Evolutionary conservation across 2,329 filamentous ascomycete genomes (phyloP), one percentile per base, ranked within the genome.

Genomic region (Fusarium floridanum): DNA sequence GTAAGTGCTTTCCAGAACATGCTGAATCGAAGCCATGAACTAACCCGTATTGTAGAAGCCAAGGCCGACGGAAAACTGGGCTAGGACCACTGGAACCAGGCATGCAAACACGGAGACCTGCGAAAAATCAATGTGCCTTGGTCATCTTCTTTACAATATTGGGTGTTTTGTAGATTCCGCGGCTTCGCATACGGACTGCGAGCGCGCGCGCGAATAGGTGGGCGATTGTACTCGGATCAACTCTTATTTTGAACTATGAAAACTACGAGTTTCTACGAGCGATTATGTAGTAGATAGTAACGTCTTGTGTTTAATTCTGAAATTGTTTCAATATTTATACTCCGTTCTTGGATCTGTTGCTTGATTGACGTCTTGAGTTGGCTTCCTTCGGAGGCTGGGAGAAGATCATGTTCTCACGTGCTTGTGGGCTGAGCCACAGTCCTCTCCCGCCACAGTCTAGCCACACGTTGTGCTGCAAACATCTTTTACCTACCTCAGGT

Each of bases 61-160:
- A 94, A 92, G 80, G 88, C 90, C 36, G 92, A 94, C 24, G 93
- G 93, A 76, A 95, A 94, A 83, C 85, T 94, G 71, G 83, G 81
- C 71, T 89, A 84, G 80, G 73, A 60, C 63, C 65, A 66, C 64
- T 60, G 32, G 64, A 59, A 67, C 59, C 57, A 45, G 73, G 61
- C 61, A 64, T 64, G 67, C 66, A 68, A 43, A 67, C 36, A 65
- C 57, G 36, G 48, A 60, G 65, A 76, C 61, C 64, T 56, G 29
- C 50, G 37, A 65, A 67, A 50, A 50, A 41, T 32, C 59, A 50
- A 56, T 37, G 41, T 55, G 56, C 32, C 14, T 62, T 66, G 56
- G 64, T 29, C 41, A 61, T 27, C 45, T 67, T 69, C 60, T 50
- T 62, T 59, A 36, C 61, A 53, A 68, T 29, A 36, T 14, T 43